phyloP scores from a whole-genome alignment of 129 eudicot genomes.

The Lonicera japonica region DNA sequence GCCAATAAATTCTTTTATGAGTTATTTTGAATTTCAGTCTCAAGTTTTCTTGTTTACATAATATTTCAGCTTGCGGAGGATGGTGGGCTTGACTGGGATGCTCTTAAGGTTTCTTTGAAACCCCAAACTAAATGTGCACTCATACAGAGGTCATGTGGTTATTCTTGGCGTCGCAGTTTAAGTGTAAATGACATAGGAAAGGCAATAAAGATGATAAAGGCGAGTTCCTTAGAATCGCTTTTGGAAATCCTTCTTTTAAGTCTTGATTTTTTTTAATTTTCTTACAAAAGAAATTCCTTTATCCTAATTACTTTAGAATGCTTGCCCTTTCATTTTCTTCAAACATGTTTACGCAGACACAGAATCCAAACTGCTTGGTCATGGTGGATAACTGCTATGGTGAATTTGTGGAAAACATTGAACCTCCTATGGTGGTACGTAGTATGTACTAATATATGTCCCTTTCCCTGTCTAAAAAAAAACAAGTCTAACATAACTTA shows the following conservation, averaged over 20 bases:
- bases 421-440: conserved; percentile 97
- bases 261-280: no score
- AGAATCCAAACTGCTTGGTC: conserved; percentile 82
- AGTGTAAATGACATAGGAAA: conserved; percentile 82
- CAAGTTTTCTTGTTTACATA: neutral
- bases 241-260: no score
- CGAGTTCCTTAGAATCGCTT: neutral
- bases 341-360: conserved; percentile 42
- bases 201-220: conserved; percentile 94
- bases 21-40: neutral
- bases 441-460: neutral
- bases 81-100: conserved; percentile 90
- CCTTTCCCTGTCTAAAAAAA: neutral
- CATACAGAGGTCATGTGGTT: conserved; percentile 96
- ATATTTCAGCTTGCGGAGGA: conserved; percentile 78
- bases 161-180: conserved; percentile 95
- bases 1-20: neutral
- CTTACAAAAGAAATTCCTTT: no score
- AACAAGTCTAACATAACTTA: neutral
- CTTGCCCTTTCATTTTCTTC: neutral
- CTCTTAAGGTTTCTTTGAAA: conserved; percentile 57
- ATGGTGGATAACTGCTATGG: conserved; percentile 99
- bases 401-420: conserved; percentile 82
- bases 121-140: conserved; percentile 92
- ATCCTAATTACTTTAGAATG: neutral